phyloP scores from a whole-genome alignment of 1,284 basidiomycete species.

The Sanghuangporus weigelae region DNA sequence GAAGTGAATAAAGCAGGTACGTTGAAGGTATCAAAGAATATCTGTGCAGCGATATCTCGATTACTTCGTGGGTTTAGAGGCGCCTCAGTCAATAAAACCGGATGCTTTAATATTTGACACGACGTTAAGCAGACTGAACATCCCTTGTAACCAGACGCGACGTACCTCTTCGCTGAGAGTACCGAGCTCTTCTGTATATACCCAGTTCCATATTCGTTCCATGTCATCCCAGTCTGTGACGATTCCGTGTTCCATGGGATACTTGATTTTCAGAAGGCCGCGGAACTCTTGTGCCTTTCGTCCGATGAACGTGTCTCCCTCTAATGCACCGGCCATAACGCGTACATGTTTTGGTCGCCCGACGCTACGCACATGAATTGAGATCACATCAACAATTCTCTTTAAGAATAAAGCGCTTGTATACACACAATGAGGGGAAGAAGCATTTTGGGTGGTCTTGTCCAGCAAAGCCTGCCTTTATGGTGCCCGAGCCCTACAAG shows the following conservation, averaged over 20 bases:
- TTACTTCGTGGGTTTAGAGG: conserved; percentile 93
- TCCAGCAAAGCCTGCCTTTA: conserved; percentile 97
- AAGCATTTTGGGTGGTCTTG: conserved; percentile 98
- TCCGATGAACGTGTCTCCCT: conserved; percentile 92
- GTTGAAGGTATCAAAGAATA: conserved; percentile 99
- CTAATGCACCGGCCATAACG: conserved; percentile 93
- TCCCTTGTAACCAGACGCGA: conserved; percentile 13
- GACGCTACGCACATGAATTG: conserved; percentile 50
- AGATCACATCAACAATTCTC: conserved; percentile 23
- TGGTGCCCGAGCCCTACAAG: conserved; percentile 86
- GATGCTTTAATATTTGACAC: conserved; percentile 62
- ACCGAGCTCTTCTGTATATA: conserved; percentile 91
- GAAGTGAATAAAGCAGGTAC: conserved; percentile 97
- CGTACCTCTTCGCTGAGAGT: conserved; percentile 91
- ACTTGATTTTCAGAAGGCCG: conserved; percentile 93
- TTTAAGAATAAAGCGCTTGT: conserved; percentile 29
- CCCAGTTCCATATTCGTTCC: conserved; percentile 97
- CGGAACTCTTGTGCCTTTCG: conserved; percentile 90
- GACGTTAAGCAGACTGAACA: background rate
- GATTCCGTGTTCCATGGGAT: conserved; percentile 96
- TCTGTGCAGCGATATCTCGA: conserved; percentile 92
- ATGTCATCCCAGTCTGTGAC: conserved; percentile 98
- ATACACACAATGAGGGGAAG: conserved; percentile 93
- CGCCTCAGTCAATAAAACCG: conserved; percentile 92
- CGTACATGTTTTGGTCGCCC: conserved; percentile 93